Base-by-base conservation (phyloP, 2,329 filamentous ascomycete species). In the Aschersonia sp. region DNA sequence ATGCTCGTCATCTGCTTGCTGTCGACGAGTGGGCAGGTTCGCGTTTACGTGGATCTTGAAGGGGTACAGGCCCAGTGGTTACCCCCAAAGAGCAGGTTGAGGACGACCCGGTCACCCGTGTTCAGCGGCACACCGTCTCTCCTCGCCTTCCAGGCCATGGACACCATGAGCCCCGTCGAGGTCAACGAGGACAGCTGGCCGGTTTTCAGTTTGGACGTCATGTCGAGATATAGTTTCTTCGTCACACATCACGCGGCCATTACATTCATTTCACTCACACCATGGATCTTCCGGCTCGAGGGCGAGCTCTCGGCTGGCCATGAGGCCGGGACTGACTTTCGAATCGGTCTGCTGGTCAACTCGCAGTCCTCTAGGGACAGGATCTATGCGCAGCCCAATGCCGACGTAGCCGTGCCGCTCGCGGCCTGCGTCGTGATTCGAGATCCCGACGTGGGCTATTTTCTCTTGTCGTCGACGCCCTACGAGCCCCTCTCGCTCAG, bases 1-100 rank as follows among this genome's bases (percentile, higher is more conserved):
- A 62, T 82, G 30, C 68, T 74, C 5, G 65, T 81, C 32, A 58
- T 83, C 43, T 81, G 78, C 55, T 60, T 82, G 7, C 64, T 82
- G 2, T 77, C 77, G 1, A 75, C 72, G 3, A 79, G 74, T 53
- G 79, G 79, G 4, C 76, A 76, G 55, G 65, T 81, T 48, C 71
- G 76, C 42, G 66, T 83, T 39, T 81, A 77, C 53, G 65, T 83
- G 10, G 79, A 83, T 53, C 55, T 79, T 2, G 72, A 79, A 8
- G 77, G 77, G 1, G 70, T 81, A 12, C 73, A 82, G 57, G 79
- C 79, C n/a, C 74, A 81, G 56, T 83, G 79, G 79, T 63, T 83
- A 22, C 76, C 76, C 1, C 74, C 76, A 6, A 74, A 71, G 49
- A 68, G 65, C 55, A 79, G 72, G 54, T 68, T 67, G 1, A 74